Evolutionary conservation across 192 early-diverging fungal genomes (phyloP).

Genomic region (Helicostylum pulchrum): DNA sequence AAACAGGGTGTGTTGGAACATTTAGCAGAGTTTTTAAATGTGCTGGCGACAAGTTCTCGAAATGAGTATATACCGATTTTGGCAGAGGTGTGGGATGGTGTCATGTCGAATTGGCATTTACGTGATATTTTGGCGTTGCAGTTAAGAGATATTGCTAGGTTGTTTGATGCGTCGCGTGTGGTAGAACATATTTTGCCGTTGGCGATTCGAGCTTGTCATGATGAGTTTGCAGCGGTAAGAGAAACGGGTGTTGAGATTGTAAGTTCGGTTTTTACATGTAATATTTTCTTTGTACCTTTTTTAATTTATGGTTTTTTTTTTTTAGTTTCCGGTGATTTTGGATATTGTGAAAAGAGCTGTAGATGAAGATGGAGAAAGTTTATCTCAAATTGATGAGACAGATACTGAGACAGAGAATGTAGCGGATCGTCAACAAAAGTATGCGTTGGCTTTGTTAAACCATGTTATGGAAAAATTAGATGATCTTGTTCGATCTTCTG

Average conservation of each 20-base stretch:
- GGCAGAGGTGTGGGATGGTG: constrained; percentile 63
- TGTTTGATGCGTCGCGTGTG: constrained; percentile 58
- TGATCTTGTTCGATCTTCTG: constrained; percentile 43
- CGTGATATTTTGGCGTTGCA: constrained; percentile 69
- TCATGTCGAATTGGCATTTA: constrained; percentile 69
- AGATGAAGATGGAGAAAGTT: constrained; percentile 29
- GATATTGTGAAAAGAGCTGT: constrained; percentile 37
- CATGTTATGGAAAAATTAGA: constrained; percentile 41
- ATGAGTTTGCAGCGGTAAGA: constrained; percentile 51
- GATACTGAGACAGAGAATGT: constrained; percentile 37
- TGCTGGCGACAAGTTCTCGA: constrained; percentile 56
- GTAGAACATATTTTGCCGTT: constrained; percentile 66
- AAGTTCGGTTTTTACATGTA: constrained; percentile 21
- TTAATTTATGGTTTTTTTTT: neutral
- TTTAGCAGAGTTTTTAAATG: constrained; percentile 61
- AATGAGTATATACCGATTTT: constrained; percentile 65
- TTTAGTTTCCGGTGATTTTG: constrained; percentile 42
- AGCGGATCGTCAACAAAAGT: constrained; percentile 20
- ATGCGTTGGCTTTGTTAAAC: constrained; percentile 25
- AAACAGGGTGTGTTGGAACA: constrained; percentile 68
- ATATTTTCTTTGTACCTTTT: neutral
- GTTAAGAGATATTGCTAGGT: constrained; percentile 56
- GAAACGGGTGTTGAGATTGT: constrained; percentile 49
- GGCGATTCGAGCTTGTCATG: constrained; percentile 54
- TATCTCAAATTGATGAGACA: constrained; percentile 25